Base-by-base conservation (phyloP, 306 rosid genomes). In the Geum urbanum region DNA sequence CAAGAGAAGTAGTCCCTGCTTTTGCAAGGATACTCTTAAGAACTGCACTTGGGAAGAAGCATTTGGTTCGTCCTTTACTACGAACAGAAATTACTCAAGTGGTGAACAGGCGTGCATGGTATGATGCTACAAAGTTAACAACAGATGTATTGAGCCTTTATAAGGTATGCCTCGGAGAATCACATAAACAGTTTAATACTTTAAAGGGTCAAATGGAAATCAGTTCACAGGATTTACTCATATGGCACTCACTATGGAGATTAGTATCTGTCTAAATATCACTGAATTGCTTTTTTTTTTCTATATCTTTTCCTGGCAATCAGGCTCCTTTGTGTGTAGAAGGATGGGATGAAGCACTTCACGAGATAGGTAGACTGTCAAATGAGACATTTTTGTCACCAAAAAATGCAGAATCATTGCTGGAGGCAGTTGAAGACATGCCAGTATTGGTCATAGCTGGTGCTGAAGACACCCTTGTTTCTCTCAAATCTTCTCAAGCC, bases 321-420 rank as follows among this genome's bases (percentile, higher is more conserved):
- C 80, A 92, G 98, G 92, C 91, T 65, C 90, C 96, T 59, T 74
- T 92, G 57, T 88, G 79, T 79, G 91, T 90, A 51, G 92, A 92
- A 78, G 96, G 98, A 50, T 92, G 98, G 96, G 98, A 92, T 27
- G 91, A 86, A 72, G 98, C 96, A 0, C 86, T 90, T 58, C 92
- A 90, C 52, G 98, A 92, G 92, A 88, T 92, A 65, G 91, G 96
- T n/a, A 92, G 88, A 86, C 76, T 92, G 82, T 92, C 98, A 47
- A 72, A 79, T 32, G 92, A 92, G 78, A 82, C 86, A 15, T 64
- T 88, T 69, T 90, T 90, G 74, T 67, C 96, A 19, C 77, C 69
- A 0, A 85, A 86, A 74, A 78, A 80, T 48, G 92, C 92, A 10
- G 91, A 82, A 59, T 84, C 85, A n/a, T 86, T 92, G 81, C 73